Percentiles rank a stretch among this genome's conserved stretches.
Conservation (phyloP, 1,284 basidiomycete species). For the Gomphus bonarii region DNA sequence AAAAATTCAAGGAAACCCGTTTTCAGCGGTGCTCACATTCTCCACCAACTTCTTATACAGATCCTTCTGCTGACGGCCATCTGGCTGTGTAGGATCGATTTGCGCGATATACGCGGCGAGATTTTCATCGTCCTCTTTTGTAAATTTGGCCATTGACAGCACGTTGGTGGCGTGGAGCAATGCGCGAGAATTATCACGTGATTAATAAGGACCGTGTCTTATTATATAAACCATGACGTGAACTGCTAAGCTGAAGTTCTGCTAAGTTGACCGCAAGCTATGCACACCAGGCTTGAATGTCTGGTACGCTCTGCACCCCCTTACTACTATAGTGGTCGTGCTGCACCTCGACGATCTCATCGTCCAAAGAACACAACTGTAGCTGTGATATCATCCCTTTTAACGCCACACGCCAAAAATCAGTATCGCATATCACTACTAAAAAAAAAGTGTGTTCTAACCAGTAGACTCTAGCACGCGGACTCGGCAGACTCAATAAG, state of each 20-base stretch:
- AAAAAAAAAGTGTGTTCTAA: slow-evolving; percentile 15
- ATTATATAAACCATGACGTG: too few species aligned
- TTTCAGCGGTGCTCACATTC: not conserved
- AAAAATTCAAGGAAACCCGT: too few species aligned
- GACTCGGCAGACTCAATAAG: slow-evolving; percentile 32
- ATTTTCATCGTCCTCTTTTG: not conserved
- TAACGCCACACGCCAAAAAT: not conserved
- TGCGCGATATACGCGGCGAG: not conserved
- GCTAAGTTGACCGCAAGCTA: too few species aligned
- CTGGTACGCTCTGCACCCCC: too few species aligned
- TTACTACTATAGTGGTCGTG: too few species aligned
- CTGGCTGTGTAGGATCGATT: not conserved
- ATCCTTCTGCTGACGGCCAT: not conserved
- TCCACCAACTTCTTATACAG: not conserved
- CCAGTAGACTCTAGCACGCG: slow-evolving; percentile 28
- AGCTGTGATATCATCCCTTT: slow-evolving; percentile 6
- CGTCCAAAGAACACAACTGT: slow-evolving; percentile 9
- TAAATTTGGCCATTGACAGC: not conserved
- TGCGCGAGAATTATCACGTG: not conserved
- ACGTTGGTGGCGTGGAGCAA: not conserved
- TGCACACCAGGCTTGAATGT: too few species aligned
- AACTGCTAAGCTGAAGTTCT: too few species aligned
- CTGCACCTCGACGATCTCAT: not conserved
- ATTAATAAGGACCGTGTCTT: not conserved
- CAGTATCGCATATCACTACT: not conserved